These are phyloP conservation scores for Beta lomatogona DNA, from an alignment of 179 eudicot genomes.

Conservation along the genomic window DNA sequence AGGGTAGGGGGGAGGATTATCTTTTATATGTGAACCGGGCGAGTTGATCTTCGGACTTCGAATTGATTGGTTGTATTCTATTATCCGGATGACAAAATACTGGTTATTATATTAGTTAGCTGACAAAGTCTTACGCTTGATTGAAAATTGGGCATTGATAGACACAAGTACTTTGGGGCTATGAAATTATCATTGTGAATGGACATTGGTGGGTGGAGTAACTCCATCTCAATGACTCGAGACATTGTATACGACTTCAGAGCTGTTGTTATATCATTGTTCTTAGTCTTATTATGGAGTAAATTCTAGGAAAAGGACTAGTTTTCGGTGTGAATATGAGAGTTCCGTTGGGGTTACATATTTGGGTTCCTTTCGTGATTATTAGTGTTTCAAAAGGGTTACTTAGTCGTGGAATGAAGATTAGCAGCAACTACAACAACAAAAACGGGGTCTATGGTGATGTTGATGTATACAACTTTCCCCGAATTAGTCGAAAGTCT, in stretches of 20 bases:
- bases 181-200: not conserved
- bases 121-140: not conserved
- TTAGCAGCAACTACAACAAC: not conserved
- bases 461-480: not conserved
- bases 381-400: not conserved
- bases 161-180: not conserved
- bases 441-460: no score
- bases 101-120: constrained; percentile 4
- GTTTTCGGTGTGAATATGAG: not conserved
- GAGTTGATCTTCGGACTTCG: no score
- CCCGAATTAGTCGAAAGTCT: not conserved
- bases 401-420: not conserved
- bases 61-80: not conserved
- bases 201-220: constrained; percentile 2
- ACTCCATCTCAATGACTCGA: not conserved
- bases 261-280: not conserved
- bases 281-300: not conserved
- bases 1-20: not conserved
- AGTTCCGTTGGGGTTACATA: not conserved
- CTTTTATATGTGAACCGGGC: not conserved
- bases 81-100: not conserved
- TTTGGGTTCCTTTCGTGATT: not conserved
- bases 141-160: not conserved
- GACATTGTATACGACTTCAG: not conserved
- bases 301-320: not conserved